Base-by-base conservation (phyloP, 75 land plant species). In the Cupressus sempervirens region DNA sequence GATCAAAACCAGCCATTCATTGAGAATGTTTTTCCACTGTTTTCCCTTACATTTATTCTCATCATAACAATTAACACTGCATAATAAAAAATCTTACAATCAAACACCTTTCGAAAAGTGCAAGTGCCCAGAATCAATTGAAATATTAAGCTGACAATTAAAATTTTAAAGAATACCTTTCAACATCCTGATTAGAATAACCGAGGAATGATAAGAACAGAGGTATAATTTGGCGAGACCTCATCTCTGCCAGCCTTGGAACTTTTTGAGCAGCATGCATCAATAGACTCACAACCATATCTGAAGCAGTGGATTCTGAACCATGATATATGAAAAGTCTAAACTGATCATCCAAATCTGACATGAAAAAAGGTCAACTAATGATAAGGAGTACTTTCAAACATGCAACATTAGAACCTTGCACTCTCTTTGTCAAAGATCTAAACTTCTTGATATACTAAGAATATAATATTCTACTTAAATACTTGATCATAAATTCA, bases 121-220 rank as follows among this genome's bases (percentile, higher is more conserved):
- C 50, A 84, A 54, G 5, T 30, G 26, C 5, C 38, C 18, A 30
- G 38, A 18, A 32, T 18, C 38, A 76, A n/a, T 79, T 80, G 53
- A 0, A 73, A 83, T 82, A 52, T 15, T 16, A 76, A 65, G 1
- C 52, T 46, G 38, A 75, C 41, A 40, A 80, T n/a, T 53, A 43
- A 23, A 82, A 30, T 41, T n/a, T 62, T 18, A 20, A 18, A 23
- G 35, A 15, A 54, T 86, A 91, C 94, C 94, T 92, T 14, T 58
- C 72, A 11, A 84, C 48, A 41, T 84, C 86, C 54, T 86, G 86
- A 82, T 23, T 81, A 70, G 80, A 43, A 35, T 93, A 93, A 50
- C 96, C 98, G 58, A 96, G 46, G 89, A 94, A 96, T 40, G 87
- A 91, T 12, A 98, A 90, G 84, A 98, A 98, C 62, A 96, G 85